These are phyloP conservation scores for Suhomyces chickasaworum DNA, from an alignment of 1,139 yeast genomes.

Conservation along the genomic window DNA sequence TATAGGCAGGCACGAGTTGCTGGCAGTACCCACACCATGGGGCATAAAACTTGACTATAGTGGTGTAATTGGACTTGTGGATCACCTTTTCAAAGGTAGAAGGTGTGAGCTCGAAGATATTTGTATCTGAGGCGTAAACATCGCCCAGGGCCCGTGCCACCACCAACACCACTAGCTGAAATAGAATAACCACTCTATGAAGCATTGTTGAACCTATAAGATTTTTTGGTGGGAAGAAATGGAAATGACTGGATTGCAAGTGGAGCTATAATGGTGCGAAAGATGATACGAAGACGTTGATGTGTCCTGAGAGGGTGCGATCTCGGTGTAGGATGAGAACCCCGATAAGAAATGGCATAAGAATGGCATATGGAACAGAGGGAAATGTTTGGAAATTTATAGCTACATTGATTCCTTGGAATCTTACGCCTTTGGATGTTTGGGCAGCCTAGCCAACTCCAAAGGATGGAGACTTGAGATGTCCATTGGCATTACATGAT, in stretches of 20 bases:
- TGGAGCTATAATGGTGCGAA: neutral
- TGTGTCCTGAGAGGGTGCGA: neutral
- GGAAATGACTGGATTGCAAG: neutral
- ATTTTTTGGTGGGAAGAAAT: neutral
- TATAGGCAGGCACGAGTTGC: slow-evolving; percentile 56
- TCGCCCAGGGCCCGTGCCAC: slow-evolving; percentile 18
- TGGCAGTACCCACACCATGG: slow-evolving; percentile 95
- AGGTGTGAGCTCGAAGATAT: slow-evolving; percentile 59
- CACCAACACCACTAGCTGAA: slow-evolving; percentile 12
- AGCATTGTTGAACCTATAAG: slow-evolving; percentile 7
- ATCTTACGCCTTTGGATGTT: too few relatives aligned
- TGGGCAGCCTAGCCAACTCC: too few relatives aligned
- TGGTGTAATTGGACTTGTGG: slow-evolving; percentile 68
- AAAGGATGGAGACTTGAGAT: too few relatives aligned
- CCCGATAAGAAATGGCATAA: too few relatives aligned
- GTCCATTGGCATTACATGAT: too few relatives aligned
- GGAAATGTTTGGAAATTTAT: too few relatives aligned
- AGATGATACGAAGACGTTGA: neutral
- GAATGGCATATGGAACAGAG: too few relatives aligned
- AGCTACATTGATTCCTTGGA: too few relatives aligned
- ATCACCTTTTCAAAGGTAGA: slow-evolving; percentile 66
- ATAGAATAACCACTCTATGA: slow-evolving; percentile 7
- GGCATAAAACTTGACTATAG: slow-evolving; percentile 90
- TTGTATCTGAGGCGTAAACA: slow-evolving; percentile 44
- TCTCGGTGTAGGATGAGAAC: neutral